A percentile compares a stretch with the other conserved stretches of the same genome.
Evolutionary conservation across 192 early-diverging fungal species (phyloP).

Genomic region (Umbelopsis sp.): DNA sequence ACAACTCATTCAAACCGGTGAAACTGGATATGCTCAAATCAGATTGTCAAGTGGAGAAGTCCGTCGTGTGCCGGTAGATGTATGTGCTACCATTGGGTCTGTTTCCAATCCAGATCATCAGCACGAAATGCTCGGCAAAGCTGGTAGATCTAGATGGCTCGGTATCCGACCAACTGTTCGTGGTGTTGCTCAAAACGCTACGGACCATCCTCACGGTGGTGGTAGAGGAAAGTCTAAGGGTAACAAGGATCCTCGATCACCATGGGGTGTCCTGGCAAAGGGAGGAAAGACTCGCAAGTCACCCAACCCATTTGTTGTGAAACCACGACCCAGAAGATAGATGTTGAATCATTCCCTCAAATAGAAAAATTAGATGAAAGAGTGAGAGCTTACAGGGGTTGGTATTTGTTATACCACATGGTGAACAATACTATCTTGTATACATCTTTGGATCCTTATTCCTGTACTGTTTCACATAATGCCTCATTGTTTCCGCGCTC

Average conservation of each 20-base stretch:
- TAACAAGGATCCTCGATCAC: conserved; percentile 83
- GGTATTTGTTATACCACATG: too few relatives aligned
- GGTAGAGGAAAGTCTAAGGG: conserved; percentile 93
- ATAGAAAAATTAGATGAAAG: neutral
- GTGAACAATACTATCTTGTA: too few relatives aligned
- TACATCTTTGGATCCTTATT: too few relatives aligned
- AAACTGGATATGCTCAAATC: conserved; percentile 82
- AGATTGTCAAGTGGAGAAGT: conserved; percentile 87
- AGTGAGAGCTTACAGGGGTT: too few relatives aligned
- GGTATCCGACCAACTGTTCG: conserved; percentile 93
- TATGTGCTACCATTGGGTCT: conserved; percentile 87
- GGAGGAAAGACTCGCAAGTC: conserved; percentile 83
- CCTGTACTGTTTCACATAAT: too few relatives aligned
- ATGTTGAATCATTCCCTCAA: neutral
- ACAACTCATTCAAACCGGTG: conserved; percentile 79
- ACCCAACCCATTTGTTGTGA: conserved; percentile 72
- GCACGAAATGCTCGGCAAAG: conserved; percentile 85
- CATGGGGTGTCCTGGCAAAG: conserved; percentile 93
- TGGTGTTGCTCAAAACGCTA: conserved; percentile 94
- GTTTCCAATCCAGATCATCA: conserved; percentile 92
- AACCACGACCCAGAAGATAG: conserved; percentile 61
- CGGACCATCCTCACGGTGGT: conserved; percentile 98
- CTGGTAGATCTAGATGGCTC: conserved; percentile 78
- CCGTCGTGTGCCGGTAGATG: conserved; percentile 80
- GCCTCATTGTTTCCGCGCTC: too few relatives aligned